A percentile compares a stretch with the other conserved stretches of the same genome.
Conservation (phyloP, 2,329 filamentous ascomycete species). For the Neonectria punicea region DNA sequence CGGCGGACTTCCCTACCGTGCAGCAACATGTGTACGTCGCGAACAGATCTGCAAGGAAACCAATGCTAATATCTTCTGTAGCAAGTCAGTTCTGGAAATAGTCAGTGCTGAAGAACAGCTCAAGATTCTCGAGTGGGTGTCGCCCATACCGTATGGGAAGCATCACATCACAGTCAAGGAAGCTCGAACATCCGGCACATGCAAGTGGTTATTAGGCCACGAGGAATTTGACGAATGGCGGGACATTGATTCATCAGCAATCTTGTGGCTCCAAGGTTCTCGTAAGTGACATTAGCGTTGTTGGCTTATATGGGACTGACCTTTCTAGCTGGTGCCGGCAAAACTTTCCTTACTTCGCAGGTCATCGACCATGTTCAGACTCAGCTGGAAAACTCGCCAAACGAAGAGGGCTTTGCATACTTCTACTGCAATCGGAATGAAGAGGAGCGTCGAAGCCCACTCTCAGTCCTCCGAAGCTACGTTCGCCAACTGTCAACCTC, state of each 20-base stretch:
- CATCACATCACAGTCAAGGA: background rate
- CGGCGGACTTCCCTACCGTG: background rate
- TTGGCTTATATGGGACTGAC: background rate
- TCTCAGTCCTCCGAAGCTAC: background rate
- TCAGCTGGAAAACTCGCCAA: background rate
- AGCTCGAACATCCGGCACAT: background rate
- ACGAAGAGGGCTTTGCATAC: background rate
- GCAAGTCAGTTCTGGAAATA: background rate
- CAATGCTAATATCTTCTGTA: background rate
- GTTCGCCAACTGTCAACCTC: slow-evolving; percentile 2
- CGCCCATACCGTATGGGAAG: background rate
- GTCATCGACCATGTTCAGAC: background rate
- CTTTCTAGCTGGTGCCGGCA: slow-evolving; percentile 7
- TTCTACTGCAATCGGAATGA: slow-evolving; percentile 11
- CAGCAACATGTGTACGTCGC: background rate
- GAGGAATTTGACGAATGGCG: background rate
- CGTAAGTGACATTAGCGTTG: background rate
- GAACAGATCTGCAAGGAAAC: background rate
- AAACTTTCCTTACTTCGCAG: background rate
- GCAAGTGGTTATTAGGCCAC: background rate
- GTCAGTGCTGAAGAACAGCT: background rate
- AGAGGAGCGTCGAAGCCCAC: background rate
- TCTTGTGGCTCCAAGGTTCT: background rate
- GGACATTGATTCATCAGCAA: background rate
- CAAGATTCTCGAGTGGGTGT: background rate